Percentiles rank a stretch among this genome's conserved stretches.
Evolutionary conservation across 2,329 filamentous ascomycete species (phyloP).

Genomic region (Pseudocercospora cruenta): DNA sequence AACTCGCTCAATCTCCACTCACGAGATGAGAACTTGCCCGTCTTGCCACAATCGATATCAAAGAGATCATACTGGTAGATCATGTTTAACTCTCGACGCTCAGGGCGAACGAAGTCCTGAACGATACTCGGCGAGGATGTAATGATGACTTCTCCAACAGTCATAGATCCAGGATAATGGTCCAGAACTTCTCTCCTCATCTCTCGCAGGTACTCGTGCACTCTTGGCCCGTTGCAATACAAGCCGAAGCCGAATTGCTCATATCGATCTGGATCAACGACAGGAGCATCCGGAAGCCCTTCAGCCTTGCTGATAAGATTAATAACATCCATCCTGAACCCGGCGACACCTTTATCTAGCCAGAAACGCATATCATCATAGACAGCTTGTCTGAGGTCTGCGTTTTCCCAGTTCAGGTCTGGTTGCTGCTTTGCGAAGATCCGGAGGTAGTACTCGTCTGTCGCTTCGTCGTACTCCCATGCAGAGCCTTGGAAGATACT

Average conservation of each 20-base stretch:
- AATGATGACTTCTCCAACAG: conserved; percentile 55
- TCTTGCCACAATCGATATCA: conserved; percentile 51
- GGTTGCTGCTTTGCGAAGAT: conserved; percentile 52
- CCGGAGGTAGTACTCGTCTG: conserved; percentile 53
- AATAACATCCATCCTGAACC: conserved; percentile 55
- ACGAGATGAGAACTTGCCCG: conserved; percentile 52
- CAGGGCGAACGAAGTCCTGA: conserved; percentile 54
- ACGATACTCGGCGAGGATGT: conserved; percentile 53
- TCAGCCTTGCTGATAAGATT: conserved; percentile 53
- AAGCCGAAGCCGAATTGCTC: conserved; percentile 24
- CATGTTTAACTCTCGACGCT: conserved; percentile 66
- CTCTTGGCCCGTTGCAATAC: conserved; percentile 26
- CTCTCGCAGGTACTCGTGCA: conserved; percentile 24
- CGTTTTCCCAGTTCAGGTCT: conserved; percentile 54
- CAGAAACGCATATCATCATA: conserved; percentile 53
- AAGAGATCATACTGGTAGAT: conserved; percentile 71
- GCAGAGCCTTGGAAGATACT: conserved; percentile 44
- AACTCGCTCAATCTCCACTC: conserved; percentile 50
- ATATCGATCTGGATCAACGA: conserved; percentile 40
- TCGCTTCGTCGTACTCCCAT: conserved; percentile 51
- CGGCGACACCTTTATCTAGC: conserved; percentile 47
- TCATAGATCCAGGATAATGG: conserved; percentile 46
- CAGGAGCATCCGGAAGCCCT: conserved; percentile 45
- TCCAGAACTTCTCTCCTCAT: conserved; percentile 45
- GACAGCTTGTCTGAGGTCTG: conserved; percentile 47